phyloP scores from a whole-genome alignment of 257 asterid genomes.

The Petunia secreta region DNA sequence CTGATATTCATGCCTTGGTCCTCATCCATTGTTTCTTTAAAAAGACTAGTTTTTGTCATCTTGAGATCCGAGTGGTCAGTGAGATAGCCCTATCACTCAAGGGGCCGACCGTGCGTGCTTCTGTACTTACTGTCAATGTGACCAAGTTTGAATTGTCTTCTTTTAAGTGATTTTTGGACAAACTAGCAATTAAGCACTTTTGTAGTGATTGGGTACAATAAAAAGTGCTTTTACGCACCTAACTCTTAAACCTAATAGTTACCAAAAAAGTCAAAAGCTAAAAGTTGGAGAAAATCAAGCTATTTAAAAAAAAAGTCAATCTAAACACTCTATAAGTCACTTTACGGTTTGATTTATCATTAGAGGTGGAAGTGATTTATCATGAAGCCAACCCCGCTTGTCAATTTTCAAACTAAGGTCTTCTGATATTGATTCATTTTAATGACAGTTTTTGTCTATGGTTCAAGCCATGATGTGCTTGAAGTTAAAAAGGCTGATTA shows the following conservation, averaged over 20 bases:
- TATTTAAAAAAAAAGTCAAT: no score
- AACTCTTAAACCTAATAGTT: no score
- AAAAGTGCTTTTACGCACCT: no score
- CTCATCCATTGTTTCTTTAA: background rate
- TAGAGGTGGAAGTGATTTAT: background rate
- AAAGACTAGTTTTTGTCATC: background rate
- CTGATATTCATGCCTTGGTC: background rate
- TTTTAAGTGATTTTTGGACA: no score
- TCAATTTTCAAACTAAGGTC: background rate
- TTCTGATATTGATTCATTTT: background rate
- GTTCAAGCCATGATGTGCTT: slow-evolving; percentile 55
- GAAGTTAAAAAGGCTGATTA: slow-evolving; percentile 63
- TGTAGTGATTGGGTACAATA: no score
- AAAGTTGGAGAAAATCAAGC: no score
- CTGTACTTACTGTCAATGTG: background rate
- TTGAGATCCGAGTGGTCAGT: no score
- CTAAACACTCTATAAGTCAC: no score
- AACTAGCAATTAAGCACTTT: no score
- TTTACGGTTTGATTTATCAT: background rate
- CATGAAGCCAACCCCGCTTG: background rate
- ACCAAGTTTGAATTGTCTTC: no score
- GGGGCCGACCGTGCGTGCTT: background rate
- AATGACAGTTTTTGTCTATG: slow-evolving; percentile 56
- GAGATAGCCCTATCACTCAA: background rate
- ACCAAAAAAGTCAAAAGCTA: no score